These are phyloP conservation scores for Funneliformis mosseae DNA, from an alignment of 192 early-diverging fungal genomes.

Conservation along the genomic window DNA sequence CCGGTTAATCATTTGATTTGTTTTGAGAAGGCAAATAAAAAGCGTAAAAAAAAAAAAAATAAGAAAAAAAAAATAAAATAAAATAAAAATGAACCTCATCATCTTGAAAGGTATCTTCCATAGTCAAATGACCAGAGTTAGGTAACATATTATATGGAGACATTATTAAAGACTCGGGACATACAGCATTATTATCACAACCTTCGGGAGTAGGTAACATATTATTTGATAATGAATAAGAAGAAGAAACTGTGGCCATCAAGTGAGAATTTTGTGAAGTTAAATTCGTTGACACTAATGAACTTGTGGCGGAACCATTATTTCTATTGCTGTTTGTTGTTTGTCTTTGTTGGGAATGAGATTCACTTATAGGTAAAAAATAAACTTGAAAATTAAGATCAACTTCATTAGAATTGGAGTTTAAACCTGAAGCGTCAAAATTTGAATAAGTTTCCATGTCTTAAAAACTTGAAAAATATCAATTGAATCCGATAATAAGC, in stretches of 20 bases:
- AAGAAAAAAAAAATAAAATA: slow-evolving; percentile 1
- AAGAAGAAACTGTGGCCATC: background rate
- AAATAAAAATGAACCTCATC: background rate
- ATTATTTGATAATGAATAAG: background rate
- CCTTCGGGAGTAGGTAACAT: slow-evolving; percentile 27
- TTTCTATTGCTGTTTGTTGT: background rate
- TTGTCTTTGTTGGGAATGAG: background rate
- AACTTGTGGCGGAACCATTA: background rate
- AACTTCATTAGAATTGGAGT: background rate
- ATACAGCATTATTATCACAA: slow-evolving; percentile 1
- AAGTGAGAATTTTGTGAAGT: background rate
- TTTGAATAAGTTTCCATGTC: background rate
- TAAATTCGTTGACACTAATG: background rate
- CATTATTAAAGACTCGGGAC: background rate
- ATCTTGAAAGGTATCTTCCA: background rate
- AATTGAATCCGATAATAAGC: too few species aligned
- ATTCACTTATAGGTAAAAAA: background rate
- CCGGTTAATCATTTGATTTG: background rate
- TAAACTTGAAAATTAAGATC: background rate
- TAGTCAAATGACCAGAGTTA: background rate
- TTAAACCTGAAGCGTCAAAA: background rate
- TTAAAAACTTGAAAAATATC: background rate
- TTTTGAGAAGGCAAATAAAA: background rate
- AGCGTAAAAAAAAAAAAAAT: background rate
- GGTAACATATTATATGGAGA: slow-evolving; percentile 11